These are phyloP conservation scores for Teunomyces pallodes DNA, from an alignment of 805 yeast species.

Conservation along the genomic window DNA sequence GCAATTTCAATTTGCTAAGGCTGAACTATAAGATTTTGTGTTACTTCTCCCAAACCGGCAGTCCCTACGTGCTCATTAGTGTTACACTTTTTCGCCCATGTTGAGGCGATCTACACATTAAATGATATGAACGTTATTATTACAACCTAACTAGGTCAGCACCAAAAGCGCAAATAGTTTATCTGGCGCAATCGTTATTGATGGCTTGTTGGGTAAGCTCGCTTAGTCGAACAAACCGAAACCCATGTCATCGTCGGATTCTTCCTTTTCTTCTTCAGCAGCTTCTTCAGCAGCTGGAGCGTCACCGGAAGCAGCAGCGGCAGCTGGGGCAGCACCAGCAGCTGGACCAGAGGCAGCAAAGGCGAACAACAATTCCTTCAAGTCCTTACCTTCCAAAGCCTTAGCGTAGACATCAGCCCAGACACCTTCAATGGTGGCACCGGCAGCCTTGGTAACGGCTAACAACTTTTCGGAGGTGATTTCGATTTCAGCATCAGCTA, in stretches of 20 bases:
- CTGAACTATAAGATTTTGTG: neutral
- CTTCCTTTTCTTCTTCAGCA: slow-evolving; percentile 19
- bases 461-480: slow-evolving; percentile 83
- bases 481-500: slow-evolving; percentile 96
- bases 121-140: slow-evolving; percentile 3
- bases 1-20: too few species aligned
- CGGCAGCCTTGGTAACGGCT: slow-evolving; percentile 78
- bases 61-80: neutral
- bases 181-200: neutral
- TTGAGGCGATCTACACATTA: neutral
- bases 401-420: slow-evolving; percentile 89
- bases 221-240: slow-evolving; percentile 31
- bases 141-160: slow-evolving; percentile 2
- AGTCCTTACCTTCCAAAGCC: slow-evolving; percentile 81
- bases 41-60: neutral
- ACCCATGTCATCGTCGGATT: slow-evolving; percentile 28
- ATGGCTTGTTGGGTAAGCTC: neutral
- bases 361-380: slow-evolving; percentile 69
- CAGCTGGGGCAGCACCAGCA: slow-evolving; percentile 33
- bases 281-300: slow-evolving; percentile 50
- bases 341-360: slow-evolving; percentile 50
- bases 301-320: slow-evolving; percentile 32
- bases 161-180: neutral
- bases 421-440: slow-evolving; percentile 73
- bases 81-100: neutral